phyloP scores from a whole-genome alignment of 2,329 filamentous ascomycete species.

The Pseudogymnoascus sp. region DNA sequence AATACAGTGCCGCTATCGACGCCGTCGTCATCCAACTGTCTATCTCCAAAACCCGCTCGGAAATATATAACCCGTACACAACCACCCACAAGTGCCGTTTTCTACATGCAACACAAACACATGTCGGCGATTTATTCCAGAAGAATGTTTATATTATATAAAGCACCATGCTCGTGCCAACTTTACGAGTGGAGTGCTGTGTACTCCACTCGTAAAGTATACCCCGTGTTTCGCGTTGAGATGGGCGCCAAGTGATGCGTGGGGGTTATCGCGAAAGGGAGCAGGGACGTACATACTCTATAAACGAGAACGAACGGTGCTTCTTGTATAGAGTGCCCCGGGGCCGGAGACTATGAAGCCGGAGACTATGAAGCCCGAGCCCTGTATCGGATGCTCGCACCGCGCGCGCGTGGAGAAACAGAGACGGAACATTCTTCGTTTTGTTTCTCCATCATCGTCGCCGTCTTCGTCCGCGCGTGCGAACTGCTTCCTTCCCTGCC shows the following conservation, averaged over 20 bases:
- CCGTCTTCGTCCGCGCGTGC: neutral
- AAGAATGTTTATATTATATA: neutral
- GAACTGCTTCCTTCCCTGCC: neutral
- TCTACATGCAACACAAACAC: neutral
- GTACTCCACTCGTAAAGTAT: neutral
- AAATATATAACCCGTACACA: neutral
- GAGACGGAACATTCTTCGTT: neutral
- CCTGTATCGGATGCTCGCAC: neutral
- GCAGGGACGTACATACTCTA: neutral
- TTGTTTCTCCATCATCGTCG: neutral
- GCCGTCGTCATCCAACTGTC: neutral
- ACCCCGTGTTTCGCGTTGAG: slow-evolving; percentile 1
- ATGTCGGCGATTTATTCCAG: neutral
- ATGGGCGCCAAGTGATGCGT: neutral
- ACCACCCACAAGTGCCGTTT: neutral
- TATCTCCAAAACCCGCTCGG: neutral
- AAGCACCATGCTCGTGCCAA: neutral
- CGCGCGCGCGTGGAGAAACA: neutral
- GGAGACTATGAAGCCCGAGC: neutral
- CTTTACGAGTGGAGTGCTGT: neutral
- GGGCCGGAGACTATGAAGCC: neutral
- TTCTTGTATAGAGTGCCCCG: neutral
- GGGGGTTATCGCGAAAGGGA: neutral
- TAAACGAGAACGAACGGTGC: neutral
- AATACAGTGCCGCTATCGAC: neutral